Evolutionary conservation across 495 filamentous ascomycete genomes (phyloP).

Genomic region (Penicillium samsonianum): DNA sequence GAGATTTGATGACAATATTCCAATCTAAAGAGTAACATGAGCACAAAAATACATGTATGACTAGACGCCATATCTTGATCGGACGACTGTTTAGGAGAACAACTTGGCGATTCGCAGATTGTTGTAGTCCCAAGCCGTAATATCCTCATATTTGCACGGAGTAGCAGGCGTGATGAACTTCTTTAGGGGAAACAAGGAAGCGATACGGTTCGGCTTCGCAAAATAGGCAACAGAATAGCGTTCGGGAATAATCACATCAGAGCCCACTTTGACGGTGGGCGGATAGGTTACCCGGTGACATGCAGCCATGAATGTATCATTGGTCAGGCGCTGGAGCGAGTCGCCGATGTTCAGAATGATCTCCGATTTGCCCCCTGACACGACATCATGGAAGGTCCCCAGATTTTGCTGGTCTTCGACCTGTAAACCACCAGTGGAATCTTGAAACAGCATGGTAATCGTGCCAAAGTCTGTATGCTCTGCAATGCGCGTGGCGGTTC

Average conservation of each 20-base stretch:
- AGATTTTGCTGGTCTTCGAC: slow-evolving; percentile 38
- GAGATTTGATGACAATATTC: neutral
- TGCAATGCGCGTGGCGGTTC: slow-evolving; percentile 33
- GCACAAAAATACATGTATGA: neutral
- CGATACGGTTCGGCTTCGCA: slow-evolving; percentile 32
- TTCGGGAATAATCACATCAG: slow-evolving; percentile 25
- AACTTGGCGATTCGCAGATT: slow-evolving; percentile 27
- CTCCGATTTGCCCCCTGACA: slow-evolving; percentile 49
- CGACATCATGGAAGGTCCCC: slow-evolving; percentile 46
- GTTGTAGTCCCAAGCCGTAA: slow-evolving; percentile 37
- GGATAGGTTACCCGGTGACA: slow-evolving; percentile 36
- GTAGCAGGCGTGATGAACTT: slow-evolving; percentile 20
- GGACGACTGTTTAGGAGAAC: slow-evolving; percentile 3
- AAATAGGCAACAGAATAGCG: slow-evolving; percentile 41
- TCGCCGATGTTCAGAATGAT: slow-evolving; percentile 68
- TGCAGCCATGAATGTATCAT: slow-evolving; percentile 46
- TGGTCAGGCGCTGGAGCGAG: slow-evolving; percentile 61
- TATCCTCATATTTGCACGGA: slow-evolving; percentile 32
- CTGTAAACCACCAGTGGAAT: slow-evolving; percentile 47
- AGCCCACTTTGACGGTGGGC: slow-evolving; percentile 20
- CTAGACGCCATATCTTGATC: neutral
- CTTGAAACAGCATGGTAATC: slow-evolving; percentile 54
- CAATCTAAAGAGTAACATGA: neutral
- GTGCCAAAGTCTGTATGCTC: slow-evolving; percentile 51
- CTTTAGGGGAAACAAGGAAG: slow-evolving; percentile 24